These are phyloP conservation scores for Litchi chinensis DNA, from an alignment of 345 rosid genomes.

Conservation along the genomic window DNA sequence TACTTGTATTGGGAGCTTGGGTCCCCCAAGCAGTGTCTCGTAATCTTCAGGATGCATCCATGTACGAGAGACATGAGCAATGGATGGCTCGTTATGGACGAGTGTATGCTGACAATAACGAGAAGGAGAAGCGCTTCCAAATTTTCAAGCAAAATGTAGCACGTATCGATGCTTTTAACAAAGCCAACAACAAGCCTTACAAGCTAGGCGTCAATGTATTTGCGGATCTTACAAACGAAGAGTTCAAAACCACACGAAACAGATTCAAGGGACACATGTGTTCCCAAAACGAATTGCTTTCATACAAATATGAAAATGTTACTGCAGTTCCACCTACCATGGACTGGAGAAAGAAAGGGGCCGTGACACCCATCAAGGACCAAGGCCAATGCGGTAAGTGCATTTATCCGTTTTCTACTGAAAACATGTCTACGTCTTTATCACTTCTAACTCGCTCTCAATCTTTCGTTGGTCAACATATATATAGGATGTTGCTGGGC, in stretches of 20 bases:
- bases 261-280: constrained; percentile 41
- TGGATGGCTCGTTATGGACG: constrained; percentile 41
- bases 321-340: constrained; percentile 34
- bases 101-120: constrained; percentile 30
- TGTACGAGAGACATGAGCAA: constrained; percentile 30
- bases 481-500: constrained; percentile 53
- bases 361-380: constrained; percentile 54
- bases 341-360: constrained; percentile 61
- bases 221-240: constrained; percentile 50
- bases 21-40: constrained; percentile 20
- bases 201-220: constrained; percentile 49
- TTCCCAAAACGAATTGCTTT: constrained; percentile 21
- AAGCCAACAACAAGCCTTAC: constrained; percentile 39
- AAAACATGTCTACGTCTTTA: background rate
- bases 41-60: constrained; percentile 17
- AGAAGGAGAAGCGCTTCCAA: constrained; percentile 39
- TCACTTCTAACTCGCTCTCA: background rate
- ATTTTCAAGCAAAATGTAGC: constrained; percentile 45
- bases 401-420: background rate
- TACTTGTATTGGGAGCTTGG: constrained; percentile 26
- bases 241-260: constrained; percentile 37
- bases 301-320: constrained; percentile 42
- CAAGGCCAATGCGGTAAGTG: constrained; percentile 59
- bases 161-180: constrained; percentile 39
- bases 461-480: background rate